Evolutionary conservation across 164 flowering plant genomes (phyloP).

Genomic region (Malania oleifera): DNA sequence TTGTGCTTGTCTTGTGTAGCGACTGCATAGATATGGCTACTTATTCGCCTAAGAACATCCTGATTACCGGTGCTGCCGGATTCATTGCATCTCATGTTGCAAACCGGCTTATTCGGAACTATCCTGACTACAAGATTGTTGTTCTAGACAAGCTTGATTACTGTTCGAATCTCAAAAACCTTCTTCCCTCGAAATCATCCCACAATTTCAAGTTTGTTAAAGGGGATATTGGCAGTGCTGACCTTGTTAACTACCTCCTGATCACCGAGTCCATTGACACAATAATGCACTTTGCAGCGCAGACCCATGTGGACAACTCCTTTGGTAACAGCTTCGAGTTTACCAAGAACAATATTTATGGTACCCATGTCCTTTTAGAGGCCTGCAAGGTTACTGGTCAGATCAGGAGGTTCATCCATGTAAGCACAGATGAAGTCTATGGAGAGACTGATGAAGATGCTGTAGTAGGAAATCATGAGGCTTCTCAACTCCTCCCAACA

Average conservation of each 20-base stretch:
- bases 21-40: not conserved
- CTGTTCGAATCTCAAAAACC: slow-evolving; percentile 66
- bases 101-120: slow-evolving; percentile 52
- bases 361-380: slow-evolving; percentile 75
- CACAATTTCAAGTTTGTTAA: slow-evolving; percentile 78
- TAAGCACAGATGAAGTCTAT: slow-evolving; percentile 78
- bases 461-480: slow-evolving; percentile 74
- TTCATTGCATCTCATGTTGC: slow-evolving; percentile 79
- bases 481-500: slow-evolving; percentile 74
- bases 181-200: slow-evolving; percentile 52
- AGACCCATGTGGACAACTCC: slow-evolving; percentile 78
- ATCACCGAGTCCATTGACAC: slow-evolving; percentile 73
- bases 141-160: slow-evolving; percentile 82
- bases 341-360: slow-evolving; percentile 75
- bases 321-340: slow-evolving; percentile 84
- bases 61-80: slow-evolving; percentile 80
- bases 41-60: slow-evolving; percentile 62
- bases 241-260: slow-evolving; percentile 72
- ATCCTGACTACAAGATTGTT: slow-evolving; percentile 75
- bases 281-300: slow-evolving; percentile 83
- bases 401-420: slow-evolving; percentile 73
- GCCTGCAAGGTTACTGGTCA: slow-evolving; percentile 82
- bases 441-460: slow-evolving; percentile 85
- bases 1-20: too few relatives aligned
- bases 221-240: slow-evolving; percentile 76